Base-by-base conservation (phyloP, 345 rosid species). In the Syzygium jambos region DNA sequence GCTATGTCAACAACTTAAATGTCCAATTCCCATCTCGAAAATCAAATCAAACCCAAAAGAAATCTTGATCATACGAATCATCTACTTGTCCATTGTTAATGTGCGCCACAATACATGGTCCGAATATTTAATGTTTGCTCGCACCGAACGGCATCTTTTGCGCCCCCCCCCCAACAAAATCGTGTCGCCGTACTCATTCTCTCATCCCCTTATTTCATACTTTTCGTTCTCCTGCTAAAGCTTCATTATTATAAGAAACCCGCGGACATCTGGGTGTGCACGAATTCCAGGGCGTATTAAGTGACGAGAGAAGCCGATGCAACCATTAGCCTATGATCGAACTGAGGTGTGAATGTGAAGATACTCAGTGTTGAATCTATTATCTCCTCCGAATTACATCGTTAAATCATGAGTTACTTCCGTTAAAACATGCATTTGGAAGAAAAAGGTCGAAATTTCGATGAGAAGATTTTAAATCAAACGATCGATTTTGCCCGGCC, bases 401-500 rank as follows among this genome's bases (percentile, higher is more conserved):
- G 7, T 43, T 43, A 43, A 7, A 43, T 6, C 46, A 6, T 43
- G 46, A 43, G 46, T 43, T 43, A 43, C 46, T 43, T 43, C 46
- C 46, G 21, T 14, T n/a, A n/a, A 61, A 61, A 5, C 19, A 61
- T 6, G 65, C 30, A 25, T 13, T 11, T 5, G 65, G 65, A 59
- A 59, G 38, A 61, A n/a, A n/a, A 6, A 61, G 34, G 73, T 4
- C 10, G 7, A 61, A n/a, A n/a, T n/a, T 61, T 5, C 73, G 9
- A n/a, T 0, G 10, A 30, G 15, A 61, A 0, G 4, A 61, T 3
- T 61, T 61, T n/a, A 27, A n/a, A 30, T 61, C 17, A n/a, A n/a
- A 61, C 14, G 73, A n/a, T 19, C 13, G n/a, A 61, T n/a, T 61
- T 61, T n/a, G 9, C 34, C 2, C 34, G 3, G 4, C 65, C 30